A percentile compares a stretch with the other conserved stretches of the same genome.
phyloP scores from a whole-genome alignment of 345 rosid genomes.

The Nephelium lappaceum region DNA sequence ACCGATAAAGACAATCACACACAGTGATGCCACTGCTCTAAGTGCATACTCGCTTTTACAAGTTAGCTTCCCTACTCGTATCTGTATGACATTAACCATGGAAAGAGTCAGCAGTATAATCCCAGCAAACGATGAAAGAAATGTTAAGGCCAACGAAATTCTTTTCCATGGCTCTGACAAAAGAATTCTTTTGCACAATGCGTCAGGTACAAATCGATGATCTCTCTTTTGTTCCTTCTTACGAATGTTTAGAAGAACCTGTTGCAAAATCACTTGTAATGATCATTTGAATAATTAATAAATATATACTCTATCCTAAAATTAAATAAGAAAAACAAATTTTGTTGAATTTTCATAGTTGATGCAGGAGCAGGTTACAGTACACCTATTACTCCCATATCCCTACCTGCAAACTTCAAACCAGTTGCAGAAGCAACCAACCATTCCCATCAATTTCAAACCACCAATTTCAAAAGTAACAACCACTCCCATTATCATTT shows the following conservation, averaged over 20 bases:
- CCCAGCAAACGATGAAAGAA: constrained; percentile 8
- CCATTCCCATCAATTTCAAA: no score
- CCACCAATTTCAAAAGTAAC: no score
- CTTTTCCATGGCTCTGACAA: constrained; percentile 22
- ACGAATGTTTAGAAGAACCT: fast-evolving
- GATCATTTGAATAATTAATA: no score
- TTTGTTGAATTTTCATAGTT: no score
- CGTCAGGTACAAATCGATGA: no score
- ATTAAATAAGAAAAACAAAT: no score
- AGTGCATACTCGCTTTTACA: constrained; percentile 24
- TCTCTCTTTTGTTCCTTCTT: background rate
- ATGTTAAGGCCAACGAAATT: background rate
- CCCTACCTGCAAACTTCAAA: no score
- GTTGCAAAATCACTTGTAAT: background rate
- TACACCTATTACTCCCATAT: no score
- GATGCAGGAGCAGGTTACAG: no score
- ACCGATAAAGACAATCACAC: constrained; percentile 26
- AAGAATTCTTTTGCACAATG: background rate
- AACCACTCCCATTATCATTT: no score
- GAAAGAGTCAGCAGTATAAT: constrained; percentile 18
- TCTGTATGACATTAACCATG: constrained; percentile 36
- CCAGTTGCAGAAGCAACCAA: no score
- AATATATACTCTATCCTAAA: no score
- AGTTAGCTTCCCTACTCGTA: constrained; percentile 31
- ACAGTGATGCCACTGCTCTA: constrained; percentile 16